These are phyloP conservation scores for Canavalia ensiformis DNA, from an alignment of 306 rosid genomes.

Conservation along the genomic window DNA sequence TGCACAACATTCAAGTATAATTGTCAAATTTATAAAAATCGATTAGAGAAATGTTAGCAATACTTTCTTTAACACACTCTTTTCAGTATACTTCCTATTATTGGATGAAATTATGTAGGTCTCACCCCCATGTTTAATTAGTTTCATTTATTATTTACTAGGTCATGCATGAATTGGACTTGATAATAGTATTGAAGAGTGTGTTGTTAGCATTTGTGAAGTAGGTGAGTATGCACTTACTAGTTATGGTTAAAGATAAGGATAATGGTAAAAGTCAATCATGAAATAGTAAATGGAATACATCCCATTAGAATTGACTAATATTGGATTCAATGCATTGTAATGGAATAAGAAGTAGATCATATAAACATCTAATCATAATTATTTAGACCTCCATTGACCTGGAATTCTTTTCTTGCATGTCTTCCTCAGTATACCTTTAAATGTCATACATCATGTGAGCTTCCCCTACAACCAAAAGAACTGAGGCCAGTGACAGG, in stretches of 20 bases:
- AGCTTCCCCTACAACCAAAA: background rate
- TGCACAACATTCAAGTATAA: background rate
- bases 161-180: background rate
- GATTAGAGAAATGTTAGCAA: background rate
- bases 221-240: background rate
- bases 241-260: slow-evolving; percentile 22
- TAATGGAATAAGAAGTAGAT: background rate
- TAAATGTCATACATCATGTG: background rate
- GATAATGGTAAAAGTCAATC: background rate
- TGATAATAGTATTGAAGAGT: too few relatives aligned
- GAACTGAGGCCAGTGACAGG: background rate
- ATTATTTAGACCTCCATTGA: slow-evolving; percentile 9
- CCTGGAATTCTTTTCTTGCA: background rate
- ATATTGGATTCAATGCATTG: background rate
- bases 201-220: background rate
- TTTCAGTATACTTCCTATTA: background rate
- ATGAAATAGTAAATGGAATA: background rate
- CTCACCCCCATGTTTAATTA: background rate
- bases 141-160: background rate
- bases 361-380: slow-evolving; percentile 7
- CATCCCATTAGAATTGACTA: slow-evolving; percentile 19
- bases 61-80: background rate
- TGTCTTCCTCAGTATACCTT: background rate
- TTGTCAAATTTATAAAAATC: slow-evolving; percentile 9
- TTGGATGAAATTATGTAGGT: background rate